These are phyloP conservation scores for Parmelia sp. DNA, from an alignment of 495 filamentous ascomycete species.

Conservation along the genomic window DNA sequence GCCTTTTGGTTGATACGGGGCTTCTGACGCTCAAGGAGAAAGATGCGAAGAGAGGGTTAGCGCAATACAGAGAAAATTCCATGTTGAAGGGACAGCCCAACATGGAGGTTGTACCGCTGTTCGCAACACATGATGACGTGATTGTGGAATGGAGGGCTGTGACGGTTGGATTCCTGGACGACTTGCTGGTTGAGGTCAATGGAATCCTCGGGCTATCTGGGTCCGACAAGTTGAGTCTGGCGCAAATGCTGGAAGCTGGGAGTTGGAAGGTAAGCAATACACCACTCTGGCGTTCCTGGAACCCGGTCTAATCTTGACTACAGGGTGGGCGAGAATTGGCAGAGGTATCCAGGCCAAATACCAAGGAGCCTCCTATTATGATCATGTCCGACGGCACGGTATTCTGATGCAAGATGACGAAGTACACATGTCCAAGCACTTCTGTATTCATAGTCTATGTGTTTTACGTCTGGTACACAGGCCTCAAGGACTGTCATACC, in stretches of 20 bases:
- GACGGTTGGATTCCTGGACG: constrained; percentile 62
- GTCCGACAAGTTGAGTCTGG: constrained; percentile 49
- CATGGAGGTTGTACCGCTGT: constrained; percentile 60
- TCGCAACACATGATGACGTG: constrained; percentile 58
- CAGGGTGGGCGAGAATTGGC: constrained; percentile 95
- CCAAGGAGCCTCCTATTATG: constrained; percentile 93
- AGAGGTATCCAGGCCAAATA: constrained; percentile 91
- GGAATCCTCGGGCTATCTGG: constrained; percentile 48
- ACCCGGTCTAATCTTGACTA: constrained; percentile 6
- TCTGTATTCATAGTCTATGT: too few relatives aligned
- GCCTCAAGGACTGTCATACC: too few relatives aligned
- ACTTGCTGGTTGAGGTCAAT: constrained; percentile 57
- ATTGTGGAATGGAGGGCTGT: constrained; percentile 66
- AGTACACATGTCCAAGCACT: too few relatives aligned
- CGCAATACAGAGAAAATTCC: constrained; percentile 66
- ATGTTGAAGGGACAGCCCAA: constrained; percentile 67
- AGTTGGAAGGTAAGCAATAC: constrained; percentile 67
- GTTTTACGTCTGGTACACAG: too few relatives aligned
- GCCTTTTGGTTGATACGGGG: constrained; percentile 60
- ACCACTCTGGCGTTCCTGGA: too few relatives aligned
- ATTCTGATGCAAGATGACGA: constrained; percentile 46
- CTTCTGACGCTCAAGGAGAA: constrained; percentile 54
- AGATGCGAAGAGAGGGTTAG: constrained; percentile 56
- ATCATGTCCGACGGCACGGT: constrained; percentile 95
- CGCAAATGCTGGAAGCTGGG: constrained; percentile 66